These are phyloP conservation scores for Barnettozyma sp. DNA, from an alignment of 805 yeast genomes.

Conservation along the genomic window DNA sequence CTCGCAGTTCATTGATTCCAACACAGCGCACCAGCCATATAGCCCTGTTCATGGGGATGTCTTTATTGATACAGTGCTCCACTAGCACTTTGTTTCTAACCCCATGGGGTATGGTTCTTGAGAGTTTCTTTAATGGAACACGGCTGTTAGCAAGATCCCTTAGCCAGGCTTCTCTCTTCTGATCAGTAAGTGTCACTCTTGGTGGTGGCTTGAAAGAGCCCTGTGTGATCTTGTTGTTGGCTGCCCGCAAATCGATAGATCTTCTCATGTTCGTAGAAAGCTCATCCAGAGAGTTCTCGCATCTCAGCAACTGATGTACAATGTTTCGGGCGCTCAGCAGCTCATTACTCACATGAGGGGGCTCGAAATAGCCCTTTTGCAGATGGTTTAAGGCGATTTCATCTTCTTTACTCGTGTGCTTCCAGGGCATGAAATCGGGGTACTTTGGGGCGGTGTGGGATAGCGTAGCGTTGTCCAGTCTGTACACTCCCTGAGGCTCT, in stretches of 20 bases:
- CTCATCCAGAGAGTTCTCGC: slow-evolving; percentile 37
- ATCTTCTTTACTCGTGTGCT: slow-evolving; percentile 49
- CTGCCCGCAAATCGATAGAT: slow-evolving; percentile 41
- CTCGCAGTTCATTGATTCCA: slow-evolving; percentile 67
- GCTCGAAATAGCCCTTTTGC: slow-evolving; percentile 66
- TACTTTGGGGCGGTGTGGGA: slow-evolving; percentile 26
- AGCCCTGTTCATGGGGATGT: slow-evolving; percentile 74
- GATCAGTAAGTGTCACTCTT: slow-evolving; percentile 83
- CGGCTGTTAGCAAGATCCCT: slow-evolving; percentile 64
- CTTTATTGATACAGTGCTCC: slow-evolving; percentile 62
- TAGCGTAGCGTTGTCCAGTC: slow-evolving; percentile 21
- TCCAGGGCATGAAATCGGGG: slow-evolving; percentile 75
- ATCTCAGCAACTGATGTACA: slow-evolving; percentile 28
- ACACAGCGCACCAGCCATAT: slow-evolving; percentile 89
- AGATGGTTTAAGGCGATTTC: slow-evolving; percentile 45
- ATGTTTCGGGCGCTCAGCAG: slow-evolving; percentile 61
- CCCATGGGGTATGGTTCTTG: slow-evolving; percentile 87
- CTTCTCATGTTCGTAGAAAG: slow-evolving; percentile 40
- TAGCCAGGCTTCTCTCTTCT: slow-evolving; percentile 80
- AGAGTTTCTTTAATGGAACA: slow-evolving; percentile 58
- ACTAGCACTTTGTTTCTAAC: slow-evolving; percentile 64
- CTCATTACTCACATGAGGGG: slow-evolving; percentile 59
- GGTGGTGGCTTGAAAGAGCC: slow-evolving; percentile 75
- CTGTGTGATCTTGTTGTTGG: slow-evolving; percentile 38
- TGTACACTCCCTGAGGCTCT: slow-evolving; percentile 29